phyloP scores from a whole-genome alignment of 805 yeast species.

The Zygotorulaspora chibaensis region DNA sequence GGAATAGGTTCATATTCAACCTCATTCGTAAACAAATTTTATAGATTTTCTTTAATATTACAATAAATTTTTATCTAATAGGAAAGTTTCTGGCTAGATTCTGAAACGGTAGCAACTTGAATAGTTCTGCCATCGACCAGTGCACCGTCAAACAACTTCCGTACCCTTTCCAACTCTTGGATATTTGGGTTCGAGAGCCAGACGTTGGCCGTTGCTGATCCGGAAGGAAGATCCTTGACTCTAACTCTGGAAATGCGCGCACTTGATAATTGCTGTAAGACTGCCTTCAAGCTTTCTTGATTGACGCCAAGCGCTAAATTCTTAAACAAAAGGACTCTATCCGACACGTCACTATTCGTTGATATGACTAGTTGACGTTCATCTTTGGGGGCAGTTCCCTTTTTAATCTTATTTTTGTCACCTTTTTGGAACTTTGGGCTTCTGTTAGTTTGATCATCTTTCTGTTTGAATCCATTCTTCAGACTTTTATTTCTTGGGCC shows the following conservation, averaged over 20 bases:
- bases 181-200: conserved; percentile 28
- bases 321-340: conserved; percentile 19
- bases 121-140: conserved; percentile 46
- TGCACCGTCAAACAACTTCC: conserved; percentile 38
- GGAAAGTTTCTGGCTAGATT: conserved; percentile 12
- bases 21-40: neutral
- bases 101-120: conserved; percentile 32
- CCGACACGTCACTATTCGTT: conserved; percentile 14
- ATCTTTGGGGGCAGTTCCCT: neutral
- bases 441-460: neutral
- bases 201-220: conserved; percentile 40
- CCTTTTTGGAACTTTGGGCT: neutral
- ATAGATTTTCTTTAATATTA: conserved; percentile 6
- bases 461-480: neutral
- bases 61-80: conserved; percentile 2
- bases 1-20: neutral
- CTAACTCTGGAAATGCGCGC: conserved; percentile 21
- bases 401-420: neutral
- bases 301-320: conserved; percentile 32
- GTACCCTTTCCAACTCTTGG: conserved; percentile 30
- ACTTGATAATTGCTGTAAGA: conserved; percentile 23
- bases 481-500: neutral
- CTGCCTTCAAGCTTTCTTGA: conserved; percentile 20
- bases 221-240: conserved; percentile 37
- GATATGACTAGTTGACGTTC: conserved; percentile 22